Evolutionary conservation across 1,284 basidiomycete species (phyloP).

Genomic region (Stygiomarasmius scandens): DNA sequence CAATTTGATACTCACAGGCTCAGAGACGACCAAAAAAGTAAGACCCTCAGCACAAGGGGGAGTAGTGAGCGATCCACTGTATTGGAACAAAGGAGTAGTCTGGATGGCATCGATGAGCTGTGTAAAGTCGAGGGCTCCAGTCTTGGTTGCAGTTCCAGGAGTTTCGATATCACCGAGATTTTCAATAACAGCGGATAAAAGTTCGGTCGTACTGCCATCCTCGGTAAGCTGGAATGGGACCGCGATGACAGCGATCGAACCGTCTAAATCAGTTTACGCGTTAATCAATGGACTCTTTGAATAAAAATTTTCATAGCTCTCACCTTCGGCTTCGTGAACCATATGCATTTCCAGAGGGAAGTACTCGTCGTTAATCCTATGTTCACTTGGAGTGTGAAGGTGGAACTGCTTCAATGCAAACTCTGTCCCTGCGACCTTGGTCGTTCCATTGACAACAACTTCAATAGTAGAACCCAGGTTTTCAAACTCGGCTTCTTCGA

Average conservation of each 20-base stretch:
- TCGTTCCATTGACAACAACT: conserved; percentile 20
- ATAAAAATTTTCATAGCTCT: background rate
- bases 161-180: conserved; percentile 18
- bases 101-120: conserved; percentile 19
- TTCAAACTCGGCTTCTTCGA: conserved; percentile 23
- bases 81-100: conserved; percentile 21
- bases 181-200: conserved; percentile 21
- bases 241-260: conserved; percentile 22
- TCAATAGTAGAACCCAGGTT: conserved; percentile 24
- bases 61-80: conserved; percentile 24
- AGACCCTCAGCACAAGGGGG: conserved; percentile 24
- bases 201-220: conserved; percentile 20
- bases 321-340: conserved; percentile 22
- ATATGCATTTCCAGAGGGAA: conserved; percentile 23
- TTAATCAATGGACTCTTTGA: background rate
- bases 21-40: conserved; percentile 24
- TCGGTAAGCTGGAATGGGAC: conserved; percentile 25
- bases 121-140: conserved; percentile 22
- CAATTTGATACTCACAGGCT: conserved; percentile 11
- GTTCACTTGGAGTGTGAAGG: conserved; percentile 24
- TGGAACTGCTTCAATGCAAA: conserved; percentile 24
- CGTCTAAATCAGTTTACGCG: conserved; percentile 13
- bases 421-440: conserved; percentile 18
- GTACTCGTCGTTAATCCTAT: conserved; percentile 23
- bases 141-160: conserved; percentile 20